Evolutionary conservation across 352 stramenopile genomes (phyloP), one percentile per base, ranked within the genome.

Genomic region (Blastocystis sp.): DNA sequence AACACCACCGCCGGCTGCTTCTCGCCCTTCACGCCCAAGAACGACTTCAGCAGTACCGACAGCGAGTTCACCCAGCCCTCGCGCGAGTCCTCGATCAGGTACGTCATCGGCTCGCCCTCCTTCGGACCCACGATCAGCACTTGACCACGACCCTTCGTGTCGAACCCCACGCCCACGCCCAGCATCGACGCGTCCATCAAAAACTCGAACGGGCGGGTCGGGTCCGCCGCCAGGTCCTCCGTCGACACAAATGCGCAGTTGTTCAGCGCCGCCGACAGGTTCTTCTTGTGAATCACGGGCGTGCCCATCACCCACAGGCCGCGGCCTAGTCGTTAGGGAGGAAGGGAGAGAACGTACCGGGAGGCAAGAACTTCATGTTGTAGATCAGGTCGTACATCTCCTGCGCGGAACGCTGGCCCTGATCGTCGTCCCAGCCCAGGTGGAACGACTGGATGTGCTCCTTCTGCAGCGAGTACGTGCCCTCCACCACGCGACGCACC

Each of bases 251-350:
- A 34, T 0, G 28, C 28, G 28, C 28, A 34, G 28, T 34, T 34
- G 28, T 97, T 97, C 40, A 97, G 90, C 23, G 94, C 94, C 0
- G 94, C 94, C 61, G 92, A 96, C 10, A 97, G 91, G 19, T 90
- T 89, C 38, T 93, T 91, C 76, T 94, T 90, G 60, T 92, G 93
- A 0, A 94, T 96, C 88, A 97, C 94, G 2, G 93, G 90, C n/a
- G 94, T 95, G n/a, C 94, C 94, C 94, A 97, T 97, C 38, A 93
- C 93, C 94, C 94, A 97, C 21, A 97, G 91, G 0, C 94, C 94
- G 14, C 94, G 91, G 21, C 94, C 94, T 80, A 66, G 5, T 14
- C 11, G 21, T 67, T 28, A 80, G 0, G n/a, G 4, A 56, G 53
- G 23, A 34, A 34, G 28, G 28, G 28, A 34, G 28, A 34, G 28